phyloP scores from a whole-genome alignment of 208 protist genomes.

The Lotmaria passim region DNA sequence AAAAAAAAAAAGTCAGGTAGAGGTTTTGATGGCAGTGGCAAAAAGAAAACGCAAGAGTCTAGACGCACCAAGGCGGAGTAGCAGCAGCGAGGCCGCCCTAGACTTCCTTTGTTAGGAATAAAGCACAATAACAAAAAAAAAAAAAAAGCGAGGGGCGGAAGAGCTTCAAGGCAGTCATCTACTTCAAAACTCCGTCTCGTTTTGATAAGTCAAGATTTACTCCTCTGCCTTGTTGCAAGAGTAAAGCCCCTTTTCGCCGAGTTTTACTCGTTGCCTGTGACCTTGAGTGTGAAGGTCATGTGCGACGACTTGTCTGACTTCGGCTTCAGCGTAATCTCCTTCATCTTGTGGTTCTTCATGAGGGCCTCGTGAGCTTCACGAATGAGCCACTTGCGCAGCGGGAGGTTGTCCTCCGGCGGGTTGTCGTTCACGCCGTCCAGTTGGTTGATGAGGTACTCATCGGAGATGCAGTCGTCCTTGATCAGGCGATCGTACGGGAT shows the following conservation, averaged over 20 bases:
- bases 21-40: too few relatives aligned
- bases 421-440: slow-evolving; percentile 71
- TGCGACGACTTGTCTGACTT: slow-evolving; percentile 54
- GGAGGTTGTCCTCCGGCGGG: slow-evolving; percentile 72
- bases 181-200: too few relatives aligned
- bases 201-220: too few relatives aligned
- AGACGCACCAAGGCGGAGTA: background rate
- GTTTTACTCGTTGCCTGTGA: slow-evolving; percentile 34
- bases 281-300: slow-evolving; percentile 49
- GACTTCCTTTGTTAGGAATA: too few relatives aligned
- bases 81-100: too few relatives aligned
- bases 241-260: slow-evolving; percentile 8
- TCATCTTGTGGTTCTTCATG: slow-evolving; percentile 54
- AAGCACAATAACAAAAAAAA: background rate
- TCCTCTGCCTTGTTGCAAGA: slow-evolving; percentile 1
- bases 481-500: slow-evolving; percentile 57
- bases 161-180: too few relatives aligned
- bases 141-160: too few relatives aligned
- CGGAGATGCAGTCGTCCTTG: slow-evolving; percentile 47
- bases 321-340: slow-evolving; percentile 54
- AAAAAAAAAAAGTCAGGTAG: background rate
- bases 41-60: background rate
- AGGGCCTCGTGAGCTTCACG: slow-evolving; percentile 53
- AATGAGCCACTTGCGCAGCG: slow-evolving; percentile 80
- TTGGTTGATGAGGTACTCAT: slow-evolving; percentile 75